Conservation (phyloP, 352 stramenopile species). For the Phytophthora rubi region DNA sequence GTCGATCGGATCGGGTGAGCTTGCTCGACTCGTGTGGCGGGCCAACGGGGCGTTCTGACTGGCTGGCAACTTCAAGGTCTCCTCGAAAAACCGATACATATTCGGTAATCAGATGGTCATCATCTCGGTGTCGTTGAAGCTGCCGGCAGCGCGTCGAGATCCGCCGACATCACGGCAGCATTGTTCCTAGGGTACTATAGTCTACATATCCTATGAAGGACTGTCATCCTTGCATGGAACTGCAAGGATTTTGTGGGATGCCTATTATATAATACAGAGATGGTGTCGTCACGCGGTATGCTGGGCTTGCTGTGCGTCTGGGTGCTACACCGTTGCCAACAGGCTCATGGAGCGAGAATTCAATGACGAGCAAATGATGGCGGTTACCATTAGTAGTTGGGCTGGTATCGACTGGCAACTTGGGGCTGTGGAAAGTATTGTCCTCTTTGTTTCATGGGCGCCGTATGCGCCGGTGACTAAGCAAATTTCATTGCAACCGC, state of each 20-base stretch:
- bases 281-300: too few relatives aligned
- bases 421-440: too few relatives aligned
- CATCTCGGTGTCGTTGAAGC: conserved; percentile 29
- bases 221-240: too few relatives aligned
- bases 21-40: too few relatives aligned
- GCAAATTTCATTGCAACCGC: too few relatives aligned
- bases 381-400: not conserved
- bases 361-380: conserved; percentile 13
- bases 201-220: not conserved
- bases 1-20: too few relatives aligned
- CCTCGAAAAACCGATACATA: not conserved
- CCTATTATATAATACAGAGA: too few relatives aligned
- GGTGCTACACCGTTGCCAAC: not conserved
- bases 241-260: too few relatives aligned
- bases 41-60: not conserved
- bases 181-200: too few relatives aligned
- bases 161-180: not conserved
- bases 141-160: conserved; percentile 5
- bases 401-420: too few relatives aligned
- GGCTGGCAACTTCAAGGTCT: conserved; percentile 26
- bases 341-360: not conserved
- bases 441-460: too few relatives aligned
- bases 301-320: not conserved
- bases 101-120: conserved; percentile 20
- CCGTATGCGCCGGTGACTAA: too few relatives aligned